Percentiles rank a stretch among this genome's conserved stretches.
phyloP scores from a whole-genome alignment of 2,329 filamentous ascomycete genomes.

The Trichoderma asperellum region DNA sequence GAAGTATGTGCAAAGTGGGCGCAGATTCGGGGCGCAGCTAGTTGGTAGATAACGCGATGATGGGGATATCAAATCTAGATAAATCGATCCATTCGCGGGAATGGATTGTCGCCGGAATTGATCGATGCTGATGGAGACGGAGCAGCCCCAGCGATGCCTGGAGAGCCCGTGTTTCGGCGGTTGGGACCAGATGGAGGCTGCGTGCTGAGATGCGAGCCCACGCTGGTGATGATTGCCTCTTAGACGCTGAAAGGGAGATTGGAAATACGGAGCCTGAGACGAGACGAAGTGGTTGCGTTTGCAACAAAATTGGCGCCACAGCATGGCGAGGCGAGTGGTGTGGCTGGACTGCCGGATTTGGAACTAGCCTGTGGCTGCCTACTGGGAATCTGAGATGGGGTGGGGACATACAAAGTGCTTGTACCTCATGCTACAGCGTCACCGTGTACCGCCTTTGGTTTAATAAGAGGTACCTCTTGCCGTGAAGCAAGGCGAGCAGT shows the following conservation, averaged over 20 bases:
- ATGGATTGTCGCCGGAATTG: neutral
- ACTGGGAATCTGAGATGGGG: neutral
- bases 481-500: too few species aligned
- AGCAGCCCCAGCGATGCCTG: slow-evolving; percentile 19
- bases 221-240: neutral
- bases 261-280: slow-evolving; percentile 28
- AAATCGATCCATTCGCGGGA: slow-evolving; percentile 17
- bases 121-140: neutral
- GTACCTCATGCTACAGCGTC: neutral
- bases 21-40: neutral
- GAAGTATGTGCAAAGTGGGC: neutral
- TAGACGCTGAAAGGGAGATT: slow-evolving; percentile 21
- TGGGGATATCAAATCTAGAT: neutral
- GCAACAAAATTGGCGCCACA: slow-evolving; percentile 23
- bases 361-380: neutral
- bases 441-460: neutral
- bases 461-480: neutral
- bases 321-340: slow-evolving; percentile 17
- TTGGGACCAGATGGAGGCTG: neutral
- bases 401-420: neutral
- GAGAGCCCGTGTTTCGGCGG: neutral
- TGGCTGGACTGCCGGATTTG: slow-evolving; percentile 5
- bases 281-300: slow-evolving; percentile 26
- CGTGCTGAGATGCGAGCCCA: neutral
- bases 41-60: neutral